Evolutionary conservation across 2,329 filamentous ascomycete species (phyloP).

Genomic region (Phialocephala sp.): DNA sequence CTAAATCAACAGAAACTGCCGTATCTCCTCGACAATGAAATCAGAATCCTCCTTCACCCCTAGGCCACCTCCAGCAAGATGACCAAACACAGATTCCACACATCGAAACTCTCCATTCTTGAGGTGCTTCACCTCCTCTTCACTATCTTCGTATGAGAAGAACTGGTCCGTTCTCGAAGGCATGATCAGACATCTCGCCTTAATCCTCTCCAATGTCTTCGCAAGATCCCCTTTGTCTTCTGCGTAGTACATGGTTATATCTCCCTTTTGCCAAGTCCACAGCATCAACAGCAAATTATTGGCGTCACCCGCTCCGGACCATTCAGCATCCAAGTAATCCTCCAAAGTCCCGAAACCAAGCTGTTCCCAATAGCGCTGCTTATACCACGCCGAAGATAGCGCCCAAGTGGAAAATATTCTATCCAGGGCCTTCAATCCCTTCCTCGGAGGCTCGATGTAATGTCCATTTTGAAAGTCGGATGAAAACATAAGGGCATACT

Average conservation of each 20-base stretch:
- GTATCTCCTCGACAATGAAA: constrained; percentile 8
- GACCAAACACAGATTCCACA: constrained; percentile 47
- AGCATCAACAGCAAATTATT: constrained; percentile 69
- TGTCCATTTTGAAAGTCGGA: constrained; percentile 47
- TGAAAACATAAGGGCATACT: constrained; percentile 52
- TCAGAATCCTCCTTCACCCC: constrained; percentile 35
- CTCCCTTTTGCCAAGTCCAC: constrained; percentile 75
- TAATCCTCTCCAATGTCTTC: constrained; percentile 68
- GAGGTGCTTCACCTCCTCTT: constrained; percentile 63
- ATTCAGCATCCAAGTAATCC: constrained; percentile 43
- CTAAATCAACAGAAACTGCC: not conserved
- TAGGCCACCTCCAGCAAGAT: constrained; percentile 43
- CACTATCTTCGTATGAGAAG: constrained; percentile 78
- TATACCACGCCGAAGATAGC: constrained; percentile 77
- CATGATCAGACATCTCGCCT: constrained; percentile 71
- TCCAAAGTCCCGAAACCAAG: constrained; percentile 45
- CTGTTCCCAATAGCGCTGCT: constrained; percentile 67
- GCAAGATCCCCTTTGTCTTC: constrained; percentile 69
- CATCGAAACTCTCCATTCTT: constrained; percentile 38
- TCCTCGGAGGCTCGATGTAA: constrained; percentile 38
- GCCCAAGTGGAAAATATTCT: constrained; percentile 80
- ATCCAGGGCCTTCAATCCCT: constrained; percentile 70
- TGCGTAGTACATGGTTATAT: constrained; percentile 65
- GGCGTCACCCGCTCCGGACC: constrained; percentile 48
- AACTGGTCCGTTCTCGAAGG: constrained; percentile 76